A percentile compares a stretch with the other conserved stretches of the same genome.
Conservation (phyloP, 805 yeast genomes). For the Candida boidinii region DNA sequence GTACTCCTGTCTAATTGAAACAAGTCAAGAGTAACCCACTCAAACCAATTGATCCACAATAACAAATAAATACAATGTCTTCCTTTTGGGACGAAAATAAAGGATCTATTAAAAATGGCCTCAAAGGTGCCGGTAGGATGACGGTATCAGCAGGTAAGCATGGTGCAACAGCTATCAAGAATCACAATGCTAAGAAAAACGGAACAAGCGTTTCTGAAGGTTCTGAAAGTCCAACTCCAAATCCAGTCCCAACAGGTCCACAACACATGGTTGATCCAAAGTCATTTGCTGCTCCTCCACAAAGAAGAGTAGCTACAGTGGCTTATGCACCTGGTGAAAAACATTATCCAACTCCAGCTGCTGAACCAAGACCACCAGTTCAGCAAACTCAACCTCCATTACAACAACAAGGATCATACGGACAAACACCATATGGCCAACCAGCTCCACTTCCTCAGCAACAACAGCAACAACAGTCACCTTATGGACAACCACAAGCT, state of each 20-base stretch:
- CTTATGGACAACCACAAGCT: neutral
- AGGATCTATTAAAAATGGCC: conserved; percentile 39
- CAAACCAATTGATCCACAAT: neutral
- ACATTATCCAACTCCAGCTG: conserved; percentile 1
- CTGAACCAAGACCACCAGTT: conserved; percentile 9
- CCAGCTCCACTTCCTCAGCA: conserved; percentile 17
- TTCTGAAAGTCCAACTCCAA: conserved; percentile 6
- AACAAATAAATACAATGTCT: conserved; percentile 13
- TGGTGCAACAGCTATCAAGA: conserved; percentile 39
- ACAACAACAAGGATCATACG: conserved; percentile 5
- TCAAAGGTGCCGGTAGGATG: conserved; percentile 43
- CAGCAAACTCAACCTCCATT: conserved; percentile 12
- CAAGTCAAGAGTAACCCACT: too few species aligned
- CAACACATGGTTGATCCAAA: conserved; percentile 20
- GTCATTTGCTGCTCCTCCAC: conserved; percentile 33
- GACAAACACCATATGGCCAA: conserved; percentile 19
- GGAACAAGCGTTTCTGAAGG: conserved; percentile 8
- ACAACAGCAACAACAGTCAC: conserved; percentile 2
- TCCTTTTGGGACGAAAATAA: conserved; percentile 46
- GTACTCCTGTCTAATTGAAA: too few species aligned
- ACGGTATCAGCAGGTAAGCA: conserved; percentile 40
- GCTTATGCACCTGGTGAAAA: conserved; percentile 4
- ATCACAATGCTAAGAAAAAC: conserved; percentile 21
- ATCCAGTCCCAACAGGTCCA: conserved; percentile 12
- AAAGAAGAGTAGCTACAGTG: conserved; percentile 19